These are phyloP conservation scores for Abrus precatorius DNA, from an alignment of 306 rosid species.

Conservation along the genomic window DNA sequence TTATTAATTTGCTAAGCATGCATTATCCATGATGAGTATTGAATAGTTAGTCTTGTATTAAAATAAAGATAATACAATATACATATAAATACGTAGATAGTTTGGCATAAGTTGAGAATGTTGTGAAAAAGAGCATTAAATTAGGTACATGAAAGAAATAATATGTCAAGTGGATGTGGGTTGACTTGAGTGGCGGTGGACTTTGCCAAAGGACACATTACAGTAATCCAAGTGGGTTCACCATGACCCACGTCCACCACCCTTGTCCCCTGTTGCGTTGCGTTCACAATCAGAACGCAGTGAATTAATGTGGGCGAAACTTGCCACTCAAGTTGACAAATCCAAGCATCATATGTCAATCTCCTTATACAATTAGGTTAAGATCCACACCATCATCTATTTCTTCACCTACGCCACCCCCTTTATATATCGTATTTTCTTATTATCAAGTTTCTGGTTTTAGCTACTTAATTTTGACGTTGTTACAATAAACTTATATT, in stretches of 20 bases:
- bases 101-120: constrained; percentile 2
- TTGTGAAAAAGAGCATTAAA: background rate
- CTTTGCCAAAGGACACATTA: background rate
- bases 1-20: background rate
- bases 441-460: too few species aligned
- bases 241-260: background rate
- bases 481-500: too few species aligned
- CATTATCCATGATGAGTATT: background rate
- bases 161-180: constrained; percentile 13
- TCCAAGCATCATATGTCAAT: background rate
- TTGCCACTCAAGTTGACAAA: constrained; percentile 25
- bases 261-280: background rate
- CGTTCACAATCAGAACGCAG: background rate
- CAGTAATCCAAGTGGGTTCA: background rate
- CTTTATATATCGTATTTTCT: too few species aligned
- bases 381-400: background rate
- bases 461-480: too few species aligned
- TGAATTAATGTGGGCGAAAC: constrained; percentile 7
- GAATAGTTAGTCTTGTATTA: background rate
- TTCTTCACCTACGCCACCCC: background rate
- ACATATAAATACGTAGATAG: background rate
- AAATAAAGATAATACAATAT: background rate
- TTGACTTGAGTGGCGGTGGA: constrained; percentile 2
- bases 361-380: background rate
- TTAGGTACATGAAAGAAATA: background rate